phyloP scores from a whole-genome alignment of 129 eudicot species.

The Lonicera japonica region DNA sequence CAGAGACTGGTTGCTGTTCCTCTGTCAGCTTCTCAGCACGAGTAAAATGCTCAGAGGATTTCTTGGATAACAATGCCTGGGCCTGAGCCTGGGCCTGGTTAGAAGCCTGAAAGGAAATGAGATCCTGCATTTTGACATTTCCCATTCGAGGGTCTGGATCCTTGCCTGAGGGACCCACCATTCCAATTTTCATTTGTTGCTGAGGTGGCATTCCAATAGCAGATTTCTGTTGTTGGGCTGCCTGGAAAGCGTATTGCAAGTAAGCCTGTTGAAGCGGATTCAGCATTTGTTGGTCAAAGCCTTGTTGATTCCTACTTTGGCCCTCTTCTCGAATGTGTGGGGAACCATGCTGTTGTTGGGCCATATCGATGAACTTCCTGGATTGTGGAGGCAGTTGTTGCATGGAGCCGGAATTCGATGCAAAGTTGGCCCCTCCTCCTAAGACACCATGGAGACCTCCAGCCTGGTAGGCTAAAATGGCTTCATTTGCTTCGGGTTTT shows the following conservation, averaged over 20 bases:
- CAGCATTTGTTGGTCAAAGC: constrained; percentile 68
- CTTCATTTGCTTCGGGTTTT: constrained; percentile 83
- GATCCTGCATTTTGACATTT: constrained; percentile 54
- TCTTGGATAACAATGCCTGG: constrained; percentile 42
- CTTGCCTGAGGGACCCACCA: constrained; percentile 49
- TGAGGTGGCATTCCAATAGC: constrained; percentile 58
- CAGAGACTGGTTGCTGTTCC: constrained; percentile 34
- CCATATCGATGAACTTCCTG: constrained; percentile 32
- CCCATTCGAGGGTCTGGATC: constrained; percentile 56
- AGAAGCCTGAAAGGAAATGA: constrained; percentile 42
- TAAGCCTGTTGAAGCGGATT: constrained; percentile 85
- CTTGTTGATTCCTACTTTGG: constrained; percentile 56
- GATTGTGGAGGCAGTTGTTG: constrained; percentile 72
- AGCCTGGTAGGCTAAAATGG: constrained; percentile 65
- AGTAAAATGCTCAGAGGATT: constrained; percentile 46
- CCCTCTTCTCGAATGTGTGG: constrained; percentile 48
- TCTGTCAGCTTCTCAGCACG: constrained; percentile 53
- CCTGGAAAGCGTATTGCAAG: constrained; percentile 69
- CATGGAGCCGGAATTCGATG: constrained; percentile 48
- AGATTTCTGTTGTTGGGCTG: constrained; percentile 60
- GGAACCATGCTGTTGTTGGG: constrained; percentile 59
- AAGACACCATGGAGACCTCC: constrained; percentile 60
- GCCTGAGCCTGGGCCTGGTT: constrained; percentile 35
- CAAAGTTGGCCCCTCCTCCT: constrained; percentile 48
- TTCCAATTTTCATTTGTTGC: constrained; percentile 61